A percentile compares a stretch with the other conserved stretches of the same genome.
These are phyloP conservation scores for Medicago lupulina DNA, from an alignment of 306 rosid genomes.

Conservation along the genomic window DNA sequence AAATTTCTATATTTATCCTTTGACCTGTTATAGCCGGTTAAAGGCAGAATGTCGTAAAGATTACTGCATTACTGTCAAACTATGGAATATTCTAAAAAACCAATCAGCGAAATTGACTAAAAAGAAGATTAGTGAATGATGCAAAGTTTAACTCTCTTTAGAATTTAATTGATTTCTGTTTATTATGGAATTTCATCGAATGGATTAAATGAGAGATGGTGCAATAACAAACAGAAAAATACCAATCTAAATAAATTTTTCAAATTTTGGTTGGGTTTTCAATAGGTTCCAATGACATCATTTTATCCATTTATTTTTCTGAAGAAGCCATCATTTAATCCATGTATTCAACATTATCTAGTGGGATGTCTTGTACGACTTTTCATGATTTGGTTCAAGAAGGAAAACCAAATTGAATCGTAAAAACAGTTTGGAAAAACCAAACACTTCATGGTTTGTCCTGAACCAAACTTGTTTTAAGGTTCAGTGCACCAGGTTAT, in stretches of 20 bases:
- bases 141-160: neutral
- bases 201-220: neutral
- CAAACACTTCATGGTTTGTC: neutral
- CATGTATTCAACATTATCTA: neutral
- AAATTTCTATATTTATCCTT: neutral
- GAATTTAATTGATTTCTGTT: neutral
- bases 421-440: neutral
- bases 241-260: too few species aligned
- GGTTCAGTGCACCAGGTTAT: neutral
- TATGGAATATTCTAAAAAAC: neutral
- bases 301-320: neutral
- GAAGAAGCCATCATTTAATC: neutral
- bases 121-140: neutral
- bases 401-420: neutral
- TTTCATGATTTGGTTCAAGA: neutral
- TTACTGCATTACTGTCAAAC: neutral
- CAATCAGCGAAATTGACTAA: neutral
- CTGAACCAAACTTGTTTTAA: neutral
- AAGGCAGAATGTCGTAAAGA: neutral
- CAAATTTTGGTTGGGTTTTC: neutral
- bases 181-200: neutral
- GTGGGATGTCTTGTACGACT: neutral
- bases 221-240: neutral
- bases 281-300: conserved; percentile 2
- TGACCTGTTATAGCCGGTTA: neutral